phyloP scores from a whole-genome alignment of 139 green algal genomes.

The Zygnema cylindricum region DNA sequence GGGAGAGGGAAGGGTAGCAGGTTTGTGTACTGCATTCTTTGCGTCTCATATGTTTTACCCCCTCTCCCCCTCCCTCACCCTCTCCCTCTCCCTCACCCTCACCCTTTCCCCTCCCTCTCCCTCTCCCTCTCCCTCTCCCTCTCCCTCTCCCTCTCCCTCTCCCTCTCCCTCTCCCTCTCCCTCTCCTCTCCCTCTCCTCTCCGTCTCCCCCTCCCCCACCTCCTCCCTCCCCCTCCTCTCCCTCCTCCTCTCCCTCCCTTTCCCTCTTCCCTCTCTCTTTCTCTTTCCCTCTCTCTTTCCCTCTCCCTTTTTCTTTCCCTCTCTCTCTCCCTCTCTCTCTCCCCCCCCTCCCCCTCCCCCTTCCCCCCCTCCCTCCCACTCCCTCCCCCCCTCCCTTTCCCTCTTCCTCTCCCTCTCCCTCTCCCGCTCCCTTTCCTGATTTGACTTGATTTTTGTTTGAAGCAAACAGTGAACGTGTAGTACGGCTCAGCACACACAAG shows the following conservation, averaged over 20 bases:
- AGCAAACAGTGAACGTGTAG: neutral
- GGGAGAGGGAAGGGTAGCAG: no score
- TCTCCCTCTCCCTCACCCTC: constrained; percentile 4
- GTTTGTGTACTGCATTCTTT: no score
- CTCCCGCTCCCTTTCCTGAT: no score
- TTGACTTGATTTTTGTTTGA: neutral
- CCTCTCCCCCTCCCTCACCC: neutral
- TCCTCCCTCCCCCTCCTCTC: neutral
- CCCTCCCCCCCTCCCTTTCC: neutral
- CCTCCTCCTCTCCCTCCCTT: neutral
- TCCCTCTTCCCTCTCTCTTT: constrained; percentile 14
- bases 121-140: constrained; percentile 5
- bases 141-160: constrained; percentile 13
- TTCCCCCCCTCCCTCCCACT: neutral
- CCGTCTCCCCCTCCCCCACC: no score
- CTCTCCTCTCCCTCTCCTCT: neutral
- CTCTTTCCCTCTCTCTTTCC: constrained; percentile 11
- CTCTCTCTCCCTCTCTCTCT: neutral
- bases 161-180: constrained; percentile 15
- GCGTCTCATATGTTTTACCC: neutral
- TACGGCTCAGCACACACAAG: no score
- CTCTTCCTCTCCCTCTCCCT: constrained; percentile 4
- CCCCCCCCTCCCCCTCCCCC: neutral
- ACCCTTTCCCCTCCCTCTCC: neutral
- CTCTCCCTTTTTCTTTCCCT: constrained; percentile 17